Base-by-base conservation (phyloP, 208 protist species). In the Leishmania lainsoni region DNA sequence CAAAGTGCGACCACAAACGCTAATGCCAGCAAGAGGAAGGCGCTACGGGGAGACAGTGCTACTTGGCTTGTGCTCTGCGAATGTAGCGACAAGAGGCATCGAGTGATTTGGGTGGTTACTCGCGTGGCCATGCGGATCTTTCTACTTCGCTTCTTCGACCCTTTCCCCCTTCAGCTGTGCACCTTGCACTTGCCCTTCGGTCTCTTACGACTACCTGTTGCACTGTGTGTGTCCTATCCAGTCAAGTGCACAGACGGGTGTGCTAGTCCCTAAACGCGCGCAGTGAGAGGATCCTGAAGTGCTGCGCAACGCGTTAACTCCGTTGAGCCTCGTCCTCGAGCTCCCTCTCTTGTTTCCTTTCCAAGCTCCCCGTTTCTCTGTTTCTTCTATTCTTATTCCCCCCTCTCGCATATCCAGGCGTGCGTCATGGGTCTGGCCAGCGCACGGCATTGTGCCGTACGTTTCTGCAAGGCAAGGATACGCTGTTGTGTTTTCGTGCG, bases 121-220 rank as follows among this genome's bases (percentile, higher is more conserved):
- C 0, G 29, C 35, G 63, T 9, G 10, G 6, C 29, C 29, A 16
- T 4, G 63, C 14, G 12, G 20, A 39, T 29, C 26, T 68, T n/a
- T 39, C 14, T 42, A 4, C 20, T 71, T 42, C 14, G 14, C 10
- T 48, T n/a, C 0, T 48, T 71, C 6, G 22, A n/a, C 1, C 16
- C 8, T 2, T 39, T 8, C 16, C 5, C 39, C 35, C 9, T 49
- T 22, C 17, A 9, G 12, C 9, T 0, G 3, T 65, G 59, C 17
- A 17, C 0, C 0, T 39, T 39, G n/a, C 2, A 3, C 59, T n/a
- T 3, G 22, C 9, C 5, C 0, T n/a, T 35, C 0, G n/a, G n/a
- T 35, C 59, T 26, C 59, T 65, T 10, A 65, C n/a, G 26, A 65
- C 59, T 35, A 16, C 10, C 59, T 65, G 59, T n/a, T 35, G 59